Percentiles rank a stretch among this genome's conserved stretches.
Evolutionary conservation across 2,329 filamentous ascomycete species (phyloP).

Genomic region (Stenocarpella maydis): DNA sequence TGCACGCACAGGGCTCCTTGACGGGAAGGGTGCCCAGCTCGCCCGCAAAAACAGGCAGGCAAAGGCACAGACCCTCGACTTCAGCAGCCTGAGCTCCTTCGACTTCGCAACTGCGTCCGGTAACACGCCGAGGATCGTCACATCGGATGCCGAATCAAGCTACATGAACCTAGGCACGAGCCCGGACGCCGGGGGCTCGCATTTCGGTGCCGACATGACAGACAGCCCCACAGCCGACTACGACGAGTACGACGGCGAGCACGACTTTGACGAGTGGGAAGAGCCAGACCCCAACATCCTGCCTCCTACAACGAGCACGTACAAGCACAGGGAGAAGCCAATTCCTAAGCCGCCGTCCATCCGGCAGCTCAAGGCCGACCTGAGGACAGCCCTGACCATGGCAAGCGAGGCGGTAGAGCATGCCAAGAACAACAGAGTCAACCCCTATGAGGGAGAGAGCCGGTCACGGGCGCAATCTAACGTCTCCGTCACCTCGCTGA

Average conservation of each 20-base stretch:
- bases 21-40: conserved; percentile 89
- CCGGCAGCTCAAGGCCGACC: conserved; percentile 73
- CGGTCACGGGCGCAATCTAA: conserved; percentile 40
- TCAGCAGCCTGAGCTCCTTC: conserved; percentile 60
- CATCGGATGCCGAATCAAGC: conserved; percentile 64
- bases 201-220: conserved; percentile 44
- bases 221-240: conserved; percentile 52
- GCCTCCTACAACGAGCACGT: conserved; percentile 96
- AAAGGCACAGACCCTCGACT: conserved; percentile 65
- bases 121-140: conserved; percentile 48
- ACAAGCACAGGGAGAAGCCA: conserved; percentile 83
- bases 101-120: conserved; percentile 44
- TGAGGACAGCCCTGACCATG: conserved; percentile 74
- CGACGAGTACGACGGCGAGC: conserved; percentile 49
- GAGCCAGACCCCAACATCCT: conserved; percentile 79
- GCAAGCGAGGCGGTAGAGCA: conserved; percentile 74
- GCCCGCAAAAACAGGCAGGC: conserved; percentile 71
- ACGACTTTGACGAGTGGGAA: conserved; percentile 67
- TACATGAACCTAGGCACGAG: conserved; percentile 68
- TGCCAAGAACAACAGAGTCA: conserved; percentile 47
- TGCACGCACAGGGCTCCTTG: conserved; percentile 88
- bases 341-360: conserved; percentile 86
- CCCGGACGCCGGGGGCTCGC: conserved; percentile 58
- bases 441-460: conserved; percentile 39
- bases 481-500: conserved; percentile 32